phyloP scores from a whole-genome alignment of 2,329 filamentous ascomycete species.

The Fusarium oxysporum region DNA sequence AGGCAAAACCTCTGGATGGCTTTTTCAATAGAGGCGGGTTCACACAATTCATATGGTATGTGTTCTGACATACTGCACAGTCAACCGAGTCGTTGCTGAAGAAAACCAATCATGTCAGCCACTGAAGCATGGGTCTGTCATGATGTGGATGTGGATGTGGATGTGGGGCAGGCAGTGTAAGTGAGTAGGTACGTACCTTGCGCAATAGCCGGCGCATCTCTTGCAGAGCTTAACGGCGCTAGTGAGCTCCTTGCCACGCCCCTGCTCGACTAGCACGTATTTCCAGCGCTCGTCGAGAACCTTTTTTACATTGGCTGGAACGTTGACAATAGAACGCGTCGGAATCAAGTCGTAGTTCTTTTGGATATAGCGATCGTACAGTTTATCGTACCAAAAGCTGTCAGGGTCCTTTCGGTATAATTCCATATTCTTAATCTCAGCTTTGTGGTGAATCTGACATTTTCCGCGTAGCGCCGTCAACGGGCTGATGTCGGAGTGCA shows the following conservation, averaged over 20 bases:
- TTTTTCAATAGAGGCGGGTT: conserved; percentile 93
- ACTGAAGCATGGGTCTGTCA: conserved; percentile 25
- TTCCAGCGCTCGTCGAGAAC: conserved; percentile 97
- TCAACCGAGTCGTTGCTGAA: conserved; percentile 91
- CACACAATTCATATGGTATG: conserved; percentile 99
- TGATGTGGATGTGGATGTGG: conserved; percentile 20
- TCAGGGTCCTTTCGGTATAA: conserved; percentile 87
- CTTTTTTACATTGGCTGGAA: conserved; percentile 93
- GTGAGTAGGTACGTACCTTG: conserved; percentile 71
- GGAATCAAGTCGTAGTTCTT: conserved; percentile 98
- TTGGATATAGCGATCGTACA: conserved; percentile 98
- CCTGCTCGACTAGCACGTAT: conserved; percentile 93
- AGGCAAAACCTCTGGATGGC: conserved; percentile 95
- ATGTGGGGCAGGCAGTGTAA: conserved; percentile 30
- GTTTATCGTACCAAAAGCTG: conserved; percentile 95
- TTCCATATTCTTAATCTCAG: conserved; percentile 85
- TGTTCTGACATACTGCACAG: conserved; percentile 93
- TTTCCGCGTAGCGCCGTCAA: conserved; percentile 93
- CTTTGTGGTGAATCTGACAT: conserved; percentile 89
- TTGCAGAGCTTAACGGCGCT: conserved; percentile 97
- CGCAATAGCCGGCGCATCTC: conserved; percentile 89
- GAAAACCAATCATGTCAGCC: conserved; percentile 39
- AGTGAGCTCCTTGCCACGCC: conserved; percentile 93
- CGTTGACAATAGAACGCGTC: conserved; percentile 92
- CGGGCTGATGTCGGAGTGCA: conserved; percentile 98